Percentiles rank a stretch among this genome's conserved stretches.
Conservation (phyloP, 2,329 filamentous ascomycete genomes). For the Colletotrichum gloeosporioides region DNA sequence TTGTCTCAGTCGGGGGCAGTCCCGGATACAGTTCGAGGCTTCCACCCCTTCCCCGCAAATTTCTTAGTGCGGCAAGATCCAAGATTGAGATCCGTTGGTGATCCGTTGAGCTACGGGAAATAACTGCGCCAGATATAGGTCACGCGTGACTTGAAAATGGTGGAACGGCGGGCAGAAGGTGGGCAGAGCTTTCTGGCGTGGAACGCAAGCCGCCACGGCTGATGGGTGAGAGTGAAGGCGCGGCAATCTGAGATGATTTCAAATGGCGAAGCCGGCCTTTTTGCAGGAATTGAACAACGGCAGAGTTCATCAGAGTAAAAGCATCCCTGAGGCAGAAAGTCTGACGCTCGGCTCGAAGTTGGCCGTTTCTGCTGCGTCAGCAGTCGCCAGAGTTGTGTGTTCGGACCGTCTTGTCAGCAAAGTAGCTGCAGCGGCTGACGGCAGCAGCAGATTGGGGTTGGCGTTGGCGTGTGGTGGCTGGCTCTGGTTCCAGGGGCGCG, state of each 20-base stretch:
- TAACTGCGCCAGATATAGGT: constrained; percentile 6
- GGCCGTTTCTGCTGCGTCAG: background rate
- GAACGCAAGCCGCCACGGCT: background rate
- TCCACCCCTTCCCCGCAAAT: constrained; percentile 21
- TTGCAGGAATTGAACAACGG: background rate
- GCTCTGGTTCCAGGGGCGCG: constrained; percentile 6
- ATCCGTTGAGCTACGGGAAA: constrained; percentile 5
- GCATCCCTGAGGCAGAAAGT: background rate
- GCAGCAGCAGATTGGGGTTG: constrained; percentile 13
- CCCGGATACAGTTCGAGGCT: constrained; percentile 1
- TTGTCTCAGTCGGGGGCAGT: constrained; percentile 19
- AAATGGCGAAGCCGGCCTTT: background rate
- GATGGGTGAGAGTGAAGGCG: background rate
- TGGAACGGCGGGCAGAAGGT: background rate
- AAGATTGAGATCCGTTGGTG: constrained; percentile 2
- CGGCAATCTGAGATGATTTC: background rate
- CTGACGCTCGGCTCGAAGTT: background rate
- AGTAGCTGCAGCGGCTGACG: constrained; percentile 16
- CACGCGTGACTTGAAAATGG: background rate
- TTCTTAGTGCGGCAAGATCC: constrained; percentile 3
- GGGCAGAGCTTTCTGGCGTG: background rate
- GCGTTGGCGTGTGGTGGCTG: constrained; percentile 12
- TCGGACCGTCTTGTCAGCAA: constrained; percentile 18
- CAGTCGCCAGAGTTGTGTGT: background rate
- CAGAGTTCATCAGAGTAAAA: background rate